Percentiles rank a stretch among this genome's conserved stretches.
Conservation (phyloP, 2,329 filamentous ascomycete species). For the Emericellopsis cladophorae region DNA sequence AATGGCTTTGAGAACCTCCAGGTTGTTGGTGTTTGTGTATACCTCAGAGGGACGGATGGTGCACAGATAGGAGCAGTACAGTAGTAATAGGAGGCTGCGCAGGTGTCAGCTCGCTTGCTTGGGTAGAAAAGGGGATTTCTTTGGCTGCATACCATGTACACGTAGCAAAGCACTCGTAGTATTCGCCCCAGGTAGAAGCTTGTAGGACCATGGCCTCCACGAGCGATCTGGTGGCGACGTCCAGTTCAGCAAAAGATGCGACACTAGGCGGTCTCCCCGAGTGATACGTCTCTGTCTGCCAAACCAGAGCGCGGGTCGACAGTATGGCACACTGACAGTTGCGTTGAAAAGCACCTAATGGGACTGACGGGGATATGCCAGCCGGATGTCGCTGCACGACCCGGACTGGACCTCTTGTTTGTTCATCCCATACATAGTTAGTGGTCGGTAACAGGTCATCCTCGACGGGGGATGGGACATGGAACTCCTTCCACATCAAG, state of each 20-base stretch:
- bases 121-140: neutral
- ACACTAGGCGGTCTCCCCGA: constrained; percentile 8
- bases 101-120: neutral
- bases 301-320: constrained; percentile 15
- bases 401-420: constrained; percentile 9
- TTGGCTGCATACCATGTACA: constrained; percentile 14
- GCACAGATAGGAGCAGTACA: constrained; percentile 19
- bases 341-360: constrained; percentile 20
- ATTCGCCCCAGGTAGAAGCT: constrained; percentile 18
- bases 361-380: constrained; percentile 13
- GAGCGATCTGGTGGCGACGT: constrained; percentile 15
- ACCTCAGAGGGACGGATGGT: constrained; percentile 11
- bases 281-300: constrained; percentile 8
- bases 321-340: constrained; percentile 22
- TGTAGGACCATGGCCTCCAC: constrained; percentile 20
- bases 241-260: constrained; percentile 17
- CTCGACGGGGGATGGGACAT: constrained; percentile 21
- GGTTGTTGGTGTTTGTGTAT: constrained; percentile 10
- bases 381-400: constrained; percentile 14
- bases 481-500: constrained; percentile 16
- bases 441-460: constrained; percentile 20
- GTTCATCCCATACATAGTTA: constrained; percentile 18
- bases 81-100: constrained; percentile 16
- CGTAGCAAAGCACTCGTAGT: constrained; percentile 20
- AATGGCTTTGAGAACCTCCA: constrained; percentile 19